A percentile compares a stretch with the other conserved stretches of the same genome.
Conservation (phyloP, 192 early-diverging fungal genomes). For the Kickxella alabastrina region DNA sequence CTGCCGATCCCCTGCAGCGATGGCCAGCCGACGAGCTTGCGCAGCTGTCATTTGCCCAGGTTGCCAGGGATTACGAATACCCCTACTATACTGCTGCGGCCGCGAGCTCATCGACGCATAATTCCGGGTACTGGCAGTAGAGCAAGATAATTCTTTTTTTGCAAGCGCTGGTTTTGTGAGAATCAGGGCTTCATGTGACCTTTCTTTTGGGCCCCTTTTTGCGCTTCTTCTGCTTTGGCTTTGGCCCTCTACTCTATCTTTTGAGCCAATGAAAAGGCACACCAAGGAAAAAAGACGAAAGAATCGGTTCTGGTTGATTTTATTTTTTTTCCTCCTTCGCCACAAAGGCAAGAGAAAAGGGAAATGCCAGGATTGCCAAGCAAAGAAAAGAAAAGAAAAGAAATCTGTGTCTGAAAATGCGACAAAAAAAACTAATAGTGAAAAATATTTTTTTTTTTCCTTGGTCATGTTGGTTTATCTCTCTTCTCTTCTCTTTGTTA, state of each 20-base stretch:
- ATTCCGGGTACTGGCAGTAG: background rate
- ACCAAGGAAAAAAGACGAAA: background rate
- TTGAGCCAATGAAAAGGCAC: too few species aligned
- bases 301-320: conserved; percentile 4
- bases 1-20: conserved; percentile 68
- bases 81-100: conserved; percentile 13
- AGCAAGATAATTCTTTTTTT: conserved; percentile 4
- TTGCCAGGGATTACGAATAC: conserved; percentile 38
- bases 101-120: background rate
- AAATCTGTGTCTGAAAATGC: background rate
- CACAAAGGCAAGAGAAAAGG: too few species aligned
- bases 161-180: too few species aligned
- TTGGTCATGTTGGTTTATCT: background rate
- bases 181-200: background rate
- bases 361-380: too few species aligned
- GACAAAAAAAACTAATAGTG: background rate
- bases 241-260: too few species aligned
- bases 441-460: conserved; percentile 2
- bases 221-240: too few species aligned
- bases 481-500: background rate
- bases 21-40: conserved; percentile 74
- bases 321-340: background rate
- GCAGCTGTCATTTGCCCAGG: conserved; percentile 67
- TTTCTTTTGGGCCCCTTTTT: conserved; percentile 1
- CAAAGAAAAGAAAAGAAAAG: background rate